A percentile compares a stretch with the other conserved stretches of the same genome.
phyloP scores from a whole-genome alignment of 2,329 filamentous ascomycete genomes.

The Fonsecaea nubica region DNA sequence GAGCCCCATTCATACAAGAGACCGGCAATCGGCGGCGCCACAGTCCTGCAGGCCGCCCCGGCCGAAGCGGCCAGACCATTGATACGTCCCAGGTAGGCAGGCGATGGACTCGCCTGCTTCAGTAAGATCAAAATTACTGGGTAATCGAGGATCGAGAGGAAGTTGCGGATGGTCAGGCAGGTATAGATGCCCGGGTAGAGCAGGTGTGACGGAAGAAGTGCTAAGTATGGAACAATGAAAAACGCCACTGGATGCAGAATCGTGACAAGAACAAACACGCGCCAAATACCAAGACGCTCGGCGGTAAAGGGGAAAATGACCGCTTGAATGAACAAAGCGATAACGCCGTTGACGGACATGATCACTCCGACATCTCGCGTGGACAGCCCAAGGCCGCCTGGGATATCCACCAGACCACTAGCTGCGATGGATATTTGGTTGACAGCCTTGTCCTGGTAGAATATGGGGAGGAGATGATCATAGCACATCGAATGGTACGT shows the following conservation, averaged over 20 bases:
- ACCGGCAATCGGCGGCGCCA: conserved; percentile 72
- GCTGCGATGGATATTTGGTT: conserved; percentile 48
- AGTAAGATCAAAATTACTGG: conserved; percentile 73
- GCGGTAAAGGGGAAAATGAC: conserved; percentile 72
- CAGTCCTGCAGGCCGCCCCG: conserved; percentile 72
- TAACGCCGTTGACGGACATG: conserved; percentile 71
- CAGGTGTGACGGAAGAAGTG: conserved; percentile 60
- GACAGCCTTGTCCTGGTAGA: conserved; percentile 77
- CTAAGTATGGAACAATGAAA: conserved; percentile 71
- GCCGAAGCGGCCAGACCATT: conserved; percentile 75
- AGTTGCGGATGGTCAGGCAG: conserved; percentile 69
- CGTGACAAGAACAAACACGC: conserved; percentile 69
- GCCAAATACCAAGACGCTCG: conserved; percentile 70
- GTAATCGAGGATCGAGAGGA: conserved; percentile 72
- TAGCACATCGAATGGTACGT: conserved; percentile 93
- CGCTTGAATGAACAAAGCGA: conserved; percentile 75
- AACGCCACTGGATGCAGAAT: conserved; percentile 71
- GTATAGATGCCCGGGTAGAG: conserved; percentile 69
- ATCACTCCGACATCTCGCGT: conserved; percentile 72
- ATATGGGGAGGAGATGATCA: conserved; percentile 90
- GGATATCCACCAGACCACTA: conserved; percentile 60
- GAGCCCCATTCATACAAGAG: conserved; percentile 69
- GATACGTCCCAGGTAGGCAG: conserved; percentile 70
- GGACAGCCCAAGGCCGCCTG: conserved; percentile 70
- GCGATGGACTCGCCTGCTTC: conserved; percentile 72